Evolutionary conservation across 2,329 filamentous ascomycete genomes (phyloP).

Genomic region (Ascocoryne sarcoides): DNA sequence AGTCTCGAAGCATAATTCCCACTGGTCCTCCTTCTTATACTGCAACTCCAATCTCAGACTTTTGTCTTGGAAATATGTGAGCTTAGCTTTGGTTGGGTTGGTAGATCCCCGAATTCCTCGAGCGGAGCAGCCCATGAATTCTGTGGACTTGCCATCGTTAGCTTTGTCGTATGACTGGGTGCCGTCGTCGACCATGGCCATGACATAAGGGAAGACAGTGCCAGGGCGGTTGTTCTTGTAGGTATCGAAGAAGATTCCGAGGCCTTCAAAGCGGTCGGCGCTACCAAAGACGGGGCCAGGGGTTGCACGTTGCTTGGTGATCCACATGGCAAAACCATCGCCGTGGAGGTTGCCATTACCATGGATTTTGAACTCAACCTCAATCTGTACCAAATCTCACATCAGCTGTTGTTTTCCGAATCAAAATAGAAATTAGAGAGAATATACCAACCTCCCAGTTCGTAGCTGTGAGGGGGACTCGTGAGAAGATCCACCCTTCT

Average conservation of each 20-base stretch:
- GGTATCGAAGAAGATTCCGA: constrained; percentile 89
- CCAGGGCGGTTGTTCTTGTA: constrained; percentile 99
- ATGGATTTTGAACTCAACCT: constrained; percentile 90
- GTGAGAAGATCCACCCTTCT: constrained; percentile 86
- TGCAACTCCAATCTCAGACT: constrained; percentile 82
- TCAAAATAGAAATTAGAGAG: not conserved
- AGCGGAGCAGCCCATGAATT: constrained; percentile 91
- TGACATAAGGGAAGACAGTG: constrained; percentile 92
- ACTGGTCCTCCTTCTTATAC: constrained; percentile 85
- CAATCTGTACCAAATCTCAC: constrained; percentile 56
- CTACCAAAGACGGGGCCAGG: constrained; percentile 81
- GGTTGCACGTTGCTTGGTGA: constrained; percentile 83
- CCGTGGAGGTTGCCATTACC: constrained; percentile 86
- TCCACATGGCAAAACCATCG: constrained; percentile 96
- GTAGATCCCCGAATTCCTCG: constrained; percentile 76
- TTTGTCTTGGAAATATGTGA: constrained; percentile 97
- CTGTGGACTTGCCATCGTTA: constrained; percentile 87
- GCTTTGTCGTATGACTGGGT: constrained; percentile 83
- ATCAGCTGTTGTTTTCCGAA: too few species aligned
- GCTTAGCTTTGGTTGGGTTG: constrained; percentile 72
- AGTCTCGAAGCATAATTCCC: constrained; percentile 81
- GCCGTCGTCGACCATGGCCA: constrained; percentile 96
- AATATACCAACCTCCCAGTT: constrained; percentile 73
- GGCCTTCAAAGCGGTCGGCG: constrained; percentile 80
- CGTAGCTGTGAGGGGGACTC: constrained; percentile 88